Evolutionary conservation across 208 protist genomes (phyloP).

Genomic region (Wallacemonas sp.): DNA sequence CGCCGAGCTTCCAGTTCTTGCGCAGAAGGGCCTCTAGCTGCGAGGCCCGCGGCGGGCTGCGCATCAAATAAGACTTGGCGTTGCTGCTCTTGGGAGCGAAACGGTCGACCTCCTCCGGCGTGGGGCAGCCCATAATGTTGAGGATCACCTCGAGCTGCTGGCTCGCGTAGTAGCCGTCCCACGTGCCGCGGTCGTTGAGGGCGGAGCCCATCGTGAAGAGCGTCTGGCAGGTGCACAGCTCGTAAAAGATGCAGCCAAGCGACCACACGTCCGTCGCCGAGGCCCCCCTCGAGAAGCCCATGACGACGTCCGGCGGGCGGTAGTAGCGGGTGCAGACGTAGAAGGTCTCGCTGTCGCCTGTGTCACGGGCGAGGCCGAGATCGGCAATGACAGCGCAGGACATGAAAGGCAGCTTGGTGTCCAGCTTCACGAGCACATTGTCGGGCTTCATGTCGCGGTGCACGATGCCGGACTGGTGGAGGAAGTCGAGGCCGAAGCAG

Average conservation of each 20-base stretch:
- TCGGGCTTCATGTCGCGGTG: conserved; percentile 97
- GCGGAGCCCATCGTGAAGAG: conserved; percentile 91
- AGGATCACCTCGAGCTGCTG: conserved; percentile 84
- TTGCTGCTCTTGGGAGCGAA: conserved; percentile 75
- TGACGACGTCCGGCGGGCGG: conserved; percentile 95
- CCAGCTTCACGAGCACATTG: conserved; percentile 94
- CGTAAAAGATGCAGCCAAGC: conserved; percentile 95
- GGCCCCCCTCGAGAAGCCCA: conserved; percentile 68
- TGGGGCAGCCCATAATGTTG: conserved; percentile 76
- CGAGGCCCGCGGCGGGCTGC: conserved; percentile 56
- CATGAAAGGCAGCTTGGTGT: conserved; percentile 59
- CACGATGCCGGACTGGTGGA: conserved; percentile 89
- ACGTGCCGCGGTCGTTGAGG: conserved; percentile 68
- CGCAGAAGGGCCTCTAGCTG: conserved; percentile 51
- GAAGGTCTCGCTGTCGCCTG: conserved; percentile 81
- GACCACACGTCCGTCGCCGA: conserved; percentile 93
- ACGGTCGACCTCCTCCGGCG: conserved; percentile 56
- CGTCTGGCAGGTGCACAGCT: conserved; percentile 91
- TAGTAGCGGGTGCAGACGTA: conserved; percentile 97
- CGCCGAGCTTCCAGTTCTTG: conserved; percentile 56
- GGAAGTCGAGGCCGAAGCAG: conserved; percentile 87
- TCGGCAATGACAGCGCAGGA: conserved; percentile 83
- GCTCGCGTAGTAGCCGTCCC: conserved; percentile 80
- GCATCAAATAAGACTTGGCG: conserved; percentile 77
- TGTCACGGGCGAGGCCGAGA: conserved; percentile 86